Conservation (phyloP, 495 filamentous ascomycete species). For the Trichocladium antarcticum region DNA sequence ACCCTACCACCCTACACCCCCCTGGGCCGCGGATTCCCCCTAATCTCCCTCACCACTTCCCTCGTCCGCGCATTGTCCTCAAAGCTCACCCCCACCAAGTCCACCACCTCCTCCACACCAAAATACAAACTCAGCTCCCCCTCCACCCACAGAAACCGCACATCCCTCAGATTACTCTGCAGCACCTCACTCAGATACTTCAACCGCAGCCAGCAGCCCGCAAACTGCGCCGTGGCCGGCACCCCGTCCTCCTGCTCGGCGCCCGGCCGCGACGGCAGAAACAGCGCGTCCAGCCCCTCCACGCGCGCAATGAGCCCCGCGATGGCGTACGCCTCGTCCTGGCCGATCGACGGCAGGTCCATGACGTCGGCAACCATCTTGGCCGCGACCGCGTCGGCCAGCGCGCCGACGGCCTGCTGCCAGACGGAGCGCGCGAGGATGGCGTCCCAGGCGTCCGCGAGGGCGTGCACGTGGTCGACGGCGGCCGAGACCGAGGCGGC, state of each 20-base stretch:
- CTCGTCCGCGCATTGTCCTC: slow-evolving; percentile 73
- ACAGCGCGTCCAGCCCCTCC: slow-evolving; percentile 58
- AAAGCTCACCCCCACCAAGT: slow-evolving; percentile 80
- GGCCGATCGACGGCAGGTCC: slow-evolving; percentile 76
- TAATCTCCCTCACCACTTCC: slow-evolving; percentile 70
- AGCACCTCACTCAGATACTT: slow-evolving; percentile 81
- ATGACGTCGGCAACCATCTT: slow-evolving; percentile 78
- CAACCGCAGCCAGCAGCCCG: slow-evolving; percentile 75
- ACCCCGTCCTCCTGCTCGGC: slow-evolving; percentile 39
- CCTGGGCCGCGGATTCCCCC: slow-evolving; percentile 33
- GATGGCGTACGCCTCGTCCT: slow-evolving; percentile 72
- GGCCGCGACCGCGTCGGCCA: slow-evolving; percentile 66
- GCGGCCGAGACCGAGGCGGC: slow-evolving; percentile 44
- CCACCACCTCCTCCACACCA: slow-evolving; percentile 69
- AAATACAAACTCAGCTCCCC: slow-evolving; percentile 78
- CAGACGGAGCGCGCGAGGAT: slow-evolving; percentile 73
- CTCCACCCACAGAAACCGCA: slow-evolving; percentile 79
- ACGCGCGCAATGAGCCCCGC: slow-evolving; percentile 59
- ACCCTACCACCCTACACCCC: not conserved
- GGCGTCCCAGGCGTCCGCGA: slow-evolving; percentile 64
- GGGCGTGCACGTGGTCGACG: slow-evolving; percentile 53
- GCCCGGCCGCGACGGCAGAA: no score
- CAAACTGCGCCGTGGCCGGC: slow-evolving; percentile 67
- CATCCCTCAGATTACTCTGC: slow-evolving; percentile 79
- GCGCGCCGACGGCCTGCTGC: slow-evolving; percentile 71